These are phyloP conservation scores for Berberis thunbergii DNA, from an alignment of 164 flowering plant species.

Conservation along the genomic window DNA sequence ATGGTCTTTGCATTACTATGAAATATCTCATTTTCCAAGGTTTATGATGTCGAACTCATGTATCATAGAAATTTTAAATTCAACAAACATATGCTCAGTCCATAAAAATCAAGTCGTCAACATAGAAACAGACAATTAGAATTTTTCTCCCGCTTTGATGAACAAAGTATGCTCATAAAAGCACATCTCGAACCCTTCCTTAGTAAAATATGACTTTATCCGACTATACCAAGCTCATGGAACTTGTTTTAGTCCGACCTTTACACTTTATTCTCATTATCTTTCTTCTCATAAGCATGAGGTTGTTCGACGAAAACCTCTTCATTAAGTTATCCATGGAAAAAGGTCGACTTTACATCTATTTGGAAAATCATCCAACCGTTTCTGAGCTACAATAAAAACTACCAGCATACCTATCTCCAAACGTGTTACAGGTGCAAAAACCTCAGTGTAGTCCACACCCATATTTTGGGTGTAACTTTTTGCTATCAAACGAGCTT, in stretches of 20 bases:
- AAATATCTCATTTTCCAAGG: slow-evolving; percentile 4
- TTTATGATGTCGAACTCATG: neutral
- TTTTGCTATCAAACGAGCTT: neutral
- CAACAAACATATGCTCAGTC: too few species aligned
- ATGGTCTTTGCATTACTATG: slow-evolving; percentile 3
- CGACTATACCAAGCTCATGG: neutral
- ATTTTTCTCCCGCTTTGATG: too few species aligned
- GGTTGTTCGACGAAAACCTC: neutral
- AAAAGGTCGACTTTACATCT: slow-evolving; percentile 1
- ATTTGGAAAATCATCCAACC: neutral
- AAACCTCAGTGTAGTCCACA: slow-evolving; percentile 1
- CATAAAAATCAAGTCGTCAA: too few species aligned
- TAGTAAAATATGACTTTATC: too few species aligned
- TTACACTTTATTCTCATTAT: neutral
- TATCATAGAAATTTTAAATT: neutral
- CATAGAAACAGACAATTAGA: too few species aligned
- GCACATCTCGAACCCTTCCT: too few species aligned
- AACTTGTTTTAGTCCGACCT: slow-evolving; percentile 1
- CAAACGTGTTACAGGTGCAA: slow-evolving; percentile 1
- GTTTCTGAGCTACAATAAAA: neutral
- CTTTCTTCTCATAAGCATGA: neutral
- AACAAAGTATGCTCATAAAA: too few species aligned
- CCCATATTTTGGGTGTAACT: slow-evolving; percentile 3
- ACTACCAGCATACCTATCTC: neutral
- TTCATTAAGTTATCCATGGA: slow-evolving; percentile 1